Conservation (phyloP, 2,329 filamentous ascomycete genomes). For the Aspergillus niger region DNA sequence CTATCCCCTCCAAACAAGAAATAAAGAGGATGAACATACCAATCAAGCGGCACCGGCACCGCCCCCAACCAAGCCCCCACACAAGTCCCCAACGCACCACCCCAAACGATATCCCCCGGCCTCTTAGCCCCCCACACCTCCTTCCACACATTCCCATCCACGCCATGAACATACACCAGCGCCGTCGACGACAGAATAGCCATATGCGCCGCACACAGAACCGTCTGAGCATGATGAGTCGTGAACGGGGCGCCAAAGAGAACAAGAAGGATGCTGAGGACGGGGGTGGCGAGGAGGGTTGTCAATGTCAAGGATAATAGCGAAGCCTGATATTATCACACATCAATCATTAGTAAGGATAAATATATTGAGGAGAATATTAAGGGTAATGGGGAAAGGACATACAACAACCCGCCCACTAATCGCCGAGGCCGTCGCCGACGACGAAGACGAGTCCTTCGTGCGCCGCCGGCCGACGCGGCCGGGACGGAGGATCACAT, state of each 20-base stretch:
- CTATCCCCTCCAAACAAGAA: background rate
- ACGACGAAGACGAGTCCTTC: background rate
- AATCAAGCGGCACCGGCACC: conserved; percentile 92
- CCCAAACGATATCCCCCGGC: conserved; percentile 83
- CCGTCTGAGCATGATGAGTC: conserved; percentile 74
- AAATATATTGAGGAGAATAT: background rate
- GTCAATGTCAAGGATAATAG: conserved; percentile 66
- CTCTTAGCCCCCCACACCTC: conserved; percentile 67
- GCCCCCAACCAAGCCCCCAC: conserved; percentile 91
- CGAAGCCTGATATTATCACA: conserved; percentile 56
- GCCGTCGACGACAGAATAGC: conserved; percentile 76
- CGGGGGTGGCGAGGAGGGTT: conserved; percentile 56
- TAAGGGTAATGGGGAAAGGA: background rate
- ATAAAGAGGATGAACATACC: conserved; percentile 53
- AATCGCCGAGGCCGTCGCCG: no score
- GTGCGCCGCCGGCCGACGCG: conserved; percentile 27
- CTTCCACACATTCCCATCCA: conserved; percentile 70
- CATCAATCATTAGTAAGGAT: no score
- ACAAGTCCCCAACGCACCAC: conserved; percentile 73
- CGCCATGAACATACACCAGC: conserved; percentile 81
- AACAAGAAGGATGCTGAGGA: conserved; percentile 66
- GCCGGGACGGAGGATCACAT: conserved; percentile 8
- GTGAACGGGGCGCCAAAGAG: conserved; percentile 91
- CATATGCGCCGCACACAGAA: conserved; percentile 79
- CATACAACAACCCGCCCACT: background rate